Conservation (phyloP, 331 rosid genomes). For the Pyrus hybrid region DNA sequence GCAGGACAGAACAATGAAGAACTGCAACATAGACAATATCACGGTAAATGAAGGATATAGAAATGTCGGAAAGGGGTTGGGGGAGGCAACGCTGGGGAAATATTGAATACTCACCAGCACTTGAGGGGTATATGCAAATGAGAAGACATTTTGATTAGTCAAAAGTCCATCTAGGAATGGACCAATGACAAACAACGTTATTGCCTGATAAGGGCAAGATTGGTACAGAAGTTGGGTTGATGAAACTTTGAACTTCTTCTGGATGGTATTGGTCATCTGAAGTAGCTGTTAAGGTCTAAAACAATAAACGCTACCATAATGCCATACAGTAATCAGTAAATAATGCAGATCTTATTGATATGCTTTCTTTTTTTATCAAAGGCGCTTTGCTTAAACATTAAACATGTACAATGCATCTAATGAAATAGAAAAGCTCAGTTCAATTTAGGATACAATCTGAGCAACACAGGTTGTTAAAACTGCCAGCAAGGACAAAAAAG, state of each 20-base stretch:
- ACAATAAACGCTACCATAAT: not conserved
- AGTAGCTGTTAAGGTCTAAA: conserved; percentile 37
- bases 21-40: conserved; percentile 36
- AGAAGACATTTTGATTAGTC: conserved; percentile 67
- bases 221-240: conserved; percentile 92
- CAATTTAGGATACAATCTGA: conserved; percentile 71
- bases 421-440: conserved; percentile 7
- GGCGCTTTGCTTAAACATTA: not conserved
- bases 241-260: conserved; percentile 88
- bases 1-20: conserved; percentile 81
- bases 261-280: conserved; percentile 94
- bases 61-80: not conserved
- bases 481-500: conserved; percentile 67
- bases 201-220: conserved; percentile 86
- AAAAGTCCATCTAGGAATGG: conserved; percentile 80
- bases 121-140: conserved; percentile 68
- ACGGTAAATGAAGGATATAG: not conserved
- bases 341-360: not conserved
- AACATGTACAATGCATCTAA: conserved; percentile 2
- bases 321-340: not conserved
- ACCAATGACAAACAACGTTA: conserved; percentile 60
- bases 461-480: conserved; percentile 80
- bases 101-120: conserved; percentile 58
- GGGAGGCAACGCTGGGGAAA: not conserved
- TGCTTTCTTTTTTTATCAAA: not conserved